Conservation (phyloP, 2,329 filamentous ascomycete species). For the Sphaerulina populicola region DNA sequence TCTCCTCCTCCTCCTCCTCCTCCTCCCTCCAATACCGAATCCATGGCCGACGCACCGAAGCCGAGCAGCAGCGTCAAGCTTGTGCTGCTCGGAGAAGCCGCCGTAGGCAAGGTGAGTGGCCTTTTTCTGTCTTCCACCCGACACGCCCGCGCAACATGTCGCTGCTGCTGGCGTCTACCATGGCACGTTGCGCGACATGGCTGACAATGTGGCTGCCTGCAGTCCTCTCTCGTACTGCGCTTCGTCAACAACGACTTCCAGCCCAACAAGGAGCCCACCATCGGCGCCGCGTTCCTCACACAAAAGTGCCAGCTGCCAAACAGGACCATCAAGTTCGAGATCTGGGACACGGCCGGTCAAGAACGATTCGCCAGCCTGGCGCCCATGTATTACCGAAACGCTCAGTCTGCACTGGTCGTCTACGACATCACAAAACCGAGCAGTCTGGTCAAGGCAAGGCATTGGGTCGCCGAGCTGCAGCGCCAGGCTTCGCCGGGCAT, state of each 20-base stretch:
- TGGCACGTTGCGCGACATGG: background rate
- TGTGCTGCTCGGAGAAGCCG: slow-evolving; percentile 91
- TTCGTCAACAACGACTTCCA: slow-evolving; percentile 99
- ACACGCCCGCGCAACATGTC: background rate
- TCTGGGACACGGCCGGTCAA: slow-evolving; percentile 97
- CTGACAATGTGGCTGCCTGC: slow-evolving; percentile 18
- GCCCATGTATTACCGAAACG: slow-evolving; percentile 99
- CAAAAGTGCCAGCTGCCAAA: slow-evolving; percentile 96
- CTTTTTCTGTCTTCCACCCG: background rate
- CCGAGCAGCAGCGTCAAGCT: slow-evolving; percentile 99
- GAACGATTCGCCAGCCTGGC: slow-evolving; percentile 94
- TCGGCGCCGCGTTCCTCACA: slow-evolving; percentile 95
- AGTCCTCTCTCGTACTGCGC: slow-evolving; percentile 94
- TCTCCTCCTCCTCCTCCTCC: too few relatives aligned
- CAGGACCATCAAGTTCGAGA: slow-evolving; percentile 62
- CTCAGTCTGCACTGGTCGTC: slow-evolving; percentile 91
- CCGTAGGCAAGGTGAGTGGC: slow-evolving; percentile 80
- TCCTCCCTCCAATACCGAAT: slow-evolving; percentile 15
- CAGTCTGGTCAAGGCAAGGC: slow-evolving; percentile 90
- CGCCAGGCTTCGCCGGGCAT: slow-evolving; percentile 93
- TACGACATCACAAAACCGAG: slow-evolving; percentile 98
- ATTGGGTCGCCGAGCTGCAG: slow-evolving; percentile 97
- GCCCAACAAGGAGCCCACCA: slow-evolving; percentile 98
- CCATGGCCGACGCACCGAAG: slow-evolving; percentile 54
- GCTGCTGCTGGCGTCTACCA: background rate